Conservation (phyloP, 2,329 filamentous ascomycete genomes). For the Calonectria honghensis region DNA sequence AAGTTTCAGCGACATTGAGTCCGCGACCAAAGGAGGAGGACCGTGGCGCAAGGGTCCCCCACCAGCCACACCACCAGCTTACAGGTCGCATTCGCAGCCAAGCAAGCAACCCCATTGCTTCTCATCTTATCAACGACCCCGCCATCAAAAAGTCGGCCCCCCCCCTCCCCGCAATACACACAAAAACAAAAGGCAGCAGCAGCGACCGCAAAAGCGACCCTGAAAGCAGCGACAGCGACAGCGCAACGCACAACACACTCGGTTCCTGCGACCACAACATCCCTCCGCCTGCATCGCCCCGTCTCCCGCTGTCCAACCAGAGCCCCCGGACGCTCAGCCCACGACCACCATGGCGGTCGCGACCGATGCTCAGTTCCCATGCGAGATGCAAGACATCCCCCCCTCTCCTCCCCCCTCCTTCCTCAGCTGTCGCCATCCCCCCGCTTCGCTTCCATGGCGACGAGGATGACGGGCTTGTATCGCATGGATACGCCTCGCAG, state of each 20-base stretch:
- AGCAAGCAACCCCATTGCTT: not conserved
- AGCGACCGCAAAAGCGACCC: constrained; percentile 2
- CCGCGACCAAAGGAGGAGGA: not conserved
- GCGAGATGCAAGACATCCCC: constrained; percentile 73
- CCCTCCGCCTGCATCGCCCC: constrained; percentile 4
- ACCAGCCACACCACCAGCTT: not conserved
- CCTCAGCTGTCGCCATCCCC: constrained; percentile 30
- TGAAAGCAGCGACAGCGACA: constrained; percentile 7
- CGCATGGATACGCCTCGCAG: constrained; percentile 30
- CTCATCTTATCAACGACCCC: not conserved
- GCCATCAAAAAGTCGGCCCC: not conserved
- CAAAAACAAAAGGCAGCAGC: not conserved
- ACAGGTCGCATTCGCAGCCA: not conserved
- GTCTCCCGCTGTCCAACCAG: constrained; percentile 17
- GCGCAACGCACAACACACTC: constrained; percentile 11
- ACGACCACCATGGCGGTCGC: constrained; percentile 63
- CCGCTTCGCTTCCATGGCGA: constrained; percentile 41
- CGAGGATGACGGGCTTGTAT: constrained; percentile 41
- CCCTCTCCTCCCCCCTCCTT: constrained; percentile 37
- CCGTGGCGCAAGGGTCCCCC: not conserved
- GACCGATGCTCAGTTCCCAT: constrained; percentile 74
- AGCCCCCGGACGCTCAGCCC: constrained; percentile 28
- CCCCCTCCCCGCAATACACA: not conserved
- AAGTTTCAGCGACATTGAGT: not conserved
- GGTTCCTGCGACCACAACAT: constrained; percentile 8